phyloP scores from a whole-genome alignment of 179 eudicot species.

The Gypsophila paniculata region DNA sequence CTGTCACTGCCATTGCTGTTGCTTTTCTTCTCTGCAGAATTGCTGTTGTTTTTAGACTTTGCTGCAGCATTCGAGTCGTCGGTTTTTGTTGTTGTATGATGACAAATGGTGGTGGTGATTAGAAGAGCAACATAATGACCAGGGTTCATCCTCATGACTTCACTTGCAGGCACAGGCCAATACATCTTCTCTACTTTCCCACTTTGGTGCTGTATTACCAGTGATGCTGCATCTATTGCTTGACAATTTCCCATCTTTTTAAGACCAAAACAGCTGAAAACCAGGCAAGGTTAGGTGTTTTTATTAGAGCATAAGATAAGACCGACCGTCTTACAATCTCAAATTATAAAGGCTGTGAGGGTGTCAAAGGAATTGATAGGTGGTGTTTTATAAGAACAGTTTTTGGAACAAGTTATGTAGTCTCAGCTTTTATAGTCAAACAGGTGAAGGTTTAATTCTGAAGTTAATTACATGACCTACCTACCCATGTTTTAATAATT shows the following conservation, averaged over 20 bases:
- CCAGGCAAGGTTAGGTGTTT: not conserved
- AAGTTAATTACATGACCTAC: conserved; percentile 29
- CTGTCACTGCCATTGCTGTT: conserved; percentile 17
- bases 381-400: conserved; percentile 14
- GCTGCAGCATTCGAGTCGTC: conserved; percentile 10
- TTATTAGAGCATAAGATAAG: too few species aligned
- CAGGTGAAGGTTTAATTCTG: conserved; percentile 20
- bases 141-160: conserved; percentile 82
- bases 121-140: conserved; percentile 93
- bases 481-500: conserved; percentile 26
- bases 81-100: not conserved
- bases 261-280: conserved; percentile 13
- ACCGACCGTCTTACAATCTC: too few species aligned
- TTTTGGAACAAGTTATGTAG: conserved; percentile 6
- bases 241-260: conserved; percentile 89
- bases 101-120: conserved; percentile 66
- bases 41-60: conserved; percentile 9
- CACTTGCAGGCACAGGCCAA: conserved; percentile 58
- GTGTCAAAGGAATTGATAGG: not conserved
- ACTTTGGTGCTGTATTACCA: conserved; percentile 72
- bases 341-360: too few species aligned
- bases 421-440: conserved; percentile 21
- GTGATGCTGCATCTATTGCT: conserved; percentile 83
- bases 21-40: conserved; percentile 1
- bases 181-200: conserved; percentile 70